Percentiles rank a stretch among this genome's conserved stretches.
phyloP scores from a whole-genome alignment of 306 rosid species.

The Cyclanthera cordifolia region DNA sequence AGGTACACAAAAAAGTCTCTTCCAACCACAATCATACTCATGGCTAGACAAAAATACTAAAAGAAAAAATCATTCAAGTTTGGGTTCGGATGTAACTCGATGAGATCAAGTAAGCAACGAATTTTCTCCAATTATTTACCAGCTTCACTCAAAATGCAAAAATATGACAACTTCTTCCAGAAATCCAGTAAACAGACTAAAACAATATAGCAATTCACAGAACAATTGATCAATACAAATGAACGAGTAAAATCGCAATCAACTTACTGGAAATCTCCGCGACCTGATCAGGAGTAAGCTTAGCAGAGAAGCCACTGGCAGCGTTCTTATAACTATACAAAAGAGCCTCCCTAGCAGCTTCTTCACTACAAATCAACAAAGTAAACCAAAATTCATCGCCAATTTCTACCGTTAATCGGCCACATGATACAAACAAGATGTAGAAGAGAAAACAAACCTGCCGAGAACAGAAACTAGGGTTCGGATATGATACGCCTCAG shows the following conservation, averaged over 20 bases:
- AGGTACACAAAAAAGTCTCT: background rate
- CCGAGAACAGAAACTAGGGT: slow-evolving; percentile 76
- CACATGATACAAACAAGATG: background rate
- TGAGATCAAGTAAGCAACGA: background rate
- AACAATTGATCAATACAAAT: background rate
- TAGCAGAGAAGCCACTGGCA: slow-evolving; percentile 85
- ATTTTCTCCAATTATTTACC: background rate
- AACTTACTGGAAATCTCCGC: slow-evolving; percentile 31
- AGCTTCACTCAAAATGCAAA: background rate
- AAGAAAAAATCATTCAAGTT: background rate
- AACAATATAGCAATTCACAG: background rate
- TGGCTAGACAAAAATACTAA: background rate
- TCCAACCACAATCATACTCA: background rate
- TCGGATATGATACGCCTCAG: slow-evolving; percentile 66
- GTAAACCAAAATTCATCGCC: background rate
- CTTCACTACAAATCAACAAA: slow-evolving; percentile 36
- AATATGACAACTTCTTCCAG: background rate
- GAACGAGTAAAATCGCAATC: background rate
- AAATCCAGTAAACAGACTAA: background rate
- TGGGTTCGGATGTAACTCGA: background rate
- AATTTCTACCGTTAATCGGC: background rate
- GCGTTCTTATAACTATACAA: slow-evolving; percentile 74
- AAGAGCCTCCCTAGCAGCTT: slow-evolving; percentile 86
- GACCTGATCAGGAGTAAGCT: slow-evolving; percentile 61
- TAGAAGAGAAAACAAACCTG: slow-evolving; percentile 27